Evolutionary conservation across 2,329 filamentous ascomycete genomes (phyloP).

Genomic region (Elsinoe australis): DNA sequence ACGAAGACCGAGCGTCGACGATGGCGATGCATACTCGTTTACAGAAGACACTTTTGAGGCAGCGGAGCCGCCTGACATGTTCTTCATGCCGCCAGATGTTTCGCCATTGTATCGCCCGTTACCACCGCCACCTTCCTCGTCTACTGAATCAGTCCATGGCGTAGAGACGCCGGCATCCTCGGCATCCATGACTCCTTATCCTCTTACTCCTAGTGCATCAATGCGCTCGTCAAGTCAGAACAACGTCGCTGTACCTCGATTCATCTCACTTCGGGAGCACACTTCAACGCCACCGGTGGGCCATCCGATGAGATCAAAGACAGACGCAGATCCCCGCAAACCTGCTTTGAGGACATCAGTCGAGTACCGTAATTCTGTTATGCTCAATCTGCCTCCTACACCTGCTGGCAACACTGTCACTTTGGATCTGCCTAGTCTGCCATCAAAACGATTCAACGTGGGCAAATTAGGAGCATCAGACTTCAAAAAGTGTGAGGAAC

Average conservation of each 20-base stretch:
- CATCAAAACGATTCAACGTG: conserved; percentile 74
- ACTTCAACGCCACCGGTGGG: conserved; percentile 70
- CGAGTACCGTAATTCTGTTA: conserved; percentile 40
- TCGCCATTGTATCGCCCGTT: conserved; percentile 50
- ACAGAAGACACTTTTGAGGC: conserved; percentile 34
- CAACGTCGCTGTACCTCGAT: conserved; percentile 52
- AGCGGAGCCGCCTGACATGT: conserved; percentile 73
- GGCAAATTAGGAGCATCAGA: conserved; percentile 73
- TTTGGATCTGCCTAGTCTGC: conserved; percentile 78
- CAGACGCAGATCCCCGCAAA: conserved; percentile 69
- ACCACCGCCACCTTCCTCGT: conserved; percentile 53
- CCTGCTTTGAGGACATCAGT: conserved; percentile 23
- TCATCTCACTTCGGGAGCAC: conserved; percentile 75
- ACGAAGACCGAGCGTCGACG: conserved; percentile 78
- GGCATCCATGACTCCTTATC: conserved; percentile 18
- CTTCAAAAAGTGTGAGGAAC: conserved; percentile 76
- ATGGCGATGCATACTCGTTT: conserved; percentile 66
- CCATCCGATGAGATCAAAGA: conserved; percentile 84
- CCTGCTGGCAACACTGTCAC: conserved; percentile 44
- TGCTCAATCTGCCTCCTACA: conserved; percentile 39
- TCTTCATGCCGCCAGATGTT: conserved; percentile 65
- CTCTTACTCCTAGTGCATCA: conserved; percentile 15
- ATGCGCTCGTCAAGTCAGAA: conserved; percentile 16
- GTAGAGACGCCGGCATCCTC: conserved; percentile 24
- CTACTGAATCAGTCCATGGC: conserved; percentile 41